Conservation (phyloP, 768 basidiomycete species). For the Xerocomellus intermedius region DNA sequence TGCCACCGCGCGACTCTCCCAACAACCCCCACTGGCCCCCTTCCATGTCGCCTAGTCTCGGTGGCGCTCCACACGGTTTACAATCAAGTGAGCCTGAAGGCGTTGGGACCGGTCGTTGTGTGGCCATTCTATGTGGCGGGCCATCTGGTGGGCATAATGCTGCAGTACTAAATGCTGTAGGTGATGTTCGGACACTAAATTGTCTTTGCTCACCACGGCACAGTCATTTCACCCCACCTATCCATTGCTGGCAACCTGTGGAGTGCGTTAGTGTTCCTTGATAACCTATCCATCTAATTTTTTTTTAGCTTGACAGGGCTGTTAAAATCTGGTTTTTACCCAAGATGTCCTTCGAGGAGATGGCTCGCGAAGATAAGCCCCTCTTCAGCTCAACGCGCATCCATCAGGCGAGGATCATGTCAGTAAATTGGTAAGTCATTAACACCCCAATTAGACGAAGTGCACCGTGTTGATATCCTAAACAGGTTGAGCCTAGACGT, state of each 20-base stretch:
- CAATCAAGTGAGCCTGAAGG: constrained; percentile 62
- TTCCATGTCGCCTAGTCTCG: constrained; percentile 45
- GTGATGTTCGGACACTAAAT: constrained; percentile 13
- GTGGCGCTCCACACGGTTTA: constrained; percentile 69
- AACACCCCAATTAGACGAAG: not conserved
- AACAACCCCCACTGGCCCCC: constrained; percentile 64
- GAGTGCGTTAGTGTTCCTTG: constrained; percentile 44
- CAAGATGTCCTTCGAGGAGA: constrained; percentile 32
- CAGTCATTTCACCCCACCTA: constrained; percentile 67
- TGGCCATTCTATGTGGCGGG: constrained; percentile 64
- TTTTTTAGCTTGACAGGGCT: constrained; percentile 59
- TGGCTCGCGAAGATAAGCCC: constrained; percentile 70
- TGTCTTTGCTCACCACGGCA: not conserved
- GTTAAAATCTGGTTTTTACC: constrained; percentile 76
- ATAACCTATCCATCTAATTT: not conserved
- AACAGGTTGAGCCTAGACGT: constrained; percentile 58
- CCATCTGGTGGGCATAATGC: constrained; percentile 72
- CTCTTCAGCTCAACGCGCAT: constrained; percentile 66
- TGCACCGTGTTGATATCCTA: not conserved
- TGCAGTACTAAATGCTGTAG: constrained; percentile 64
- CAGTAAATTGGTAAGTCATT: constrained; percentile 54
- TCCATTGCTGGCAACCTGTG: constrained; percentile 74
- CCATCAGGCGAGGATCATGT: constrained; percentile 63
- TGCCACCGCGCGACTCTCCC: constrained; percentile 31
- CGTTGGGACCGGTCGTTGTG: constrained; percentile 54